phyloP scores from a whole-genome alignment of 2,329 filamentous ascomycete species.

The Hortaea sp. region DNA sequence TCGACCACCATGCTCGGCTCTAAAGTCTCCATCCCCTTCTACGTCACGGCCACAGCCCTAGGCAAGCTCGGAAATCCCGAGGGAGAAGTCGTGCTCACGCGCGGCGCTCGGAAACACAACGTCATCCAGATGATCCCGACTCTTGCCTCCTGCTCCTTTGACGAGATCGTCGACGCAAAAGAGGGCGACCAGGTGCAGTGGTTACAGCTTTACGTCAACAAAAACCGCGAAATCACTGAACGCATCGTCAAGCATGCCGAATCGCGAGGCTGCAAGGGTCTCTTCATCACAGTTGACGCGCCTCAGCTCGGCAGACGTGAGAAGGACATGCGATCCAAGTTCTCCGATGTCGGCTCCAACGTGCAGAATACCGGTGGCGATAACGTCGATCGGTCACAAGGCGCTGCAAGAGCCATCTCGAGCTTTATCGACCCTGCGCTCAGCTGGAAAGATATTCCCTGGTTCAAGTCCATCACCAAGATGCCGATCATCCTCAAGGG shows the following conservation, averaged over 20 bases:
- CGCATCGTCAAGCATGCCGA: conserved; percentile 89
- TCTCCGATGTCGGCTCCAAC: conserved; percentile 61
- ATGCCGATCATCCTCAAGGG: conserved; percentile 97
- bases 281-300: conserved; percentile 98
- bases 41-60: conserved; percentile 90
- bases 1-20: conserved; percentile 89
- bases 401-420: conserved; percentile 87
- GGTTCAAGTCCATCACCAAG: conserved; percentile 80
- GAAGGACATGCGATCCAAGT: conserved; percentile 93
- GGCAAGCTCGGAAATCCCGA: conserved; percentile 91
- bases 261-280: conserved; percentile 77
- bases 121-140: conserved; percentile 99
- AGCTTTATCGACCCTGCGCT: conserved; percentile 94
- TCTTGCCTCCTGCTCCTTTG: conserved; percentile 90
- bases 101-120: conserved; percentile 73
- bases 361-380: conserved; percentile 62
- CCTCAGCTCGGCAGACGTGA: conserved; percentile 89
- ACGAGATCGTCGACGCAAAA: conserved; percentile 86
- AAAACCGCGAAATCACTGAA: conserved; percentile 81
- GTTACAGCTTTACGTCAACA: conserved; percentile 85
- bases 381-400: conserved; percentile 75
- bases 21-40: conserved; percentile 78
- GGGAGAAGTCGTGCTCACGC: conserved; percentile 84
- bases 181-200: conserved; percentile 79
- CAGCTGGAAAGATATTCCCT: conserved; percentile 77